phyloP scores from a whole-genome alignment of 2,329 filamentous ascomycete species.

The Ophiostoma ips region DNA sequence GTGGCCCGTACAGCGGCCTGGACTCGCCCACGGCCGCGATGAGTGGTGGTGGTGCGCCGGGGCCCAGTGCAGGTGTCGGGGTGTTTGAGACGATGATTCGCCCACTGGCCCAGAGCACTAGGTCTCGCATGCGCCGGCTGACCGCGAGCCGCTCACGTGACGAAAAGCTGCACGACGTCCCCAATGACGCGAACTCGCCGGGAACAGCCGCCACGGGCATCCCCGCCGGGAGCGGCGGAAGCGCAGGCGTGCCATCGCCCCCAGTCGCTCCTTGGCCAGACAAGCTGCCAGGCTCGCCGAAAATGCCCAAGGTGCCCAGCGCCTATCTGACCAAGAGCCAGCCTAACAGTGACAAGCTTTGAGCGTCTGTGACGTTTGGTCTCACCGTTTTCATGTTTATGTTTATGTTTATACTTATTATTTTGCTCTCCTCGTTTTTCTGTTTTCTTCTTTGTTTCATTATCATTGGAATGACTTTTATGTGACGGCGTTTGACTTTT shows the following conservation, averaged over 20 bases:
- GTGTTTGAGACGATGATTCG: conserved; percentile 45
- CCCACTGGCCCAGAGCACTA: conserved; percentile 41
- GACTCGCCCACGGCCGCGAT: background rate
- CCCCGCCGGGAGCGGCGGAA: background rate
- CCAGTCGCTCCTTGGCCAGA: background rate
- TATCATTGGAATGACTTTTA: background rate
- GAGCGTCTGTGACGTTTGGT: background rate
- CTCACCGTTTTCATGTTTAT: background rate
- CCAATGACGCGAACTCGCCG: background rate
- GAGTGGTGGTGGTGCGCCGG: too few species aligned
- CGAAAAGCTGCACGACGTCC: conserved; percentile 12
- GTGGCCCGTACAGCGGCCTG: conserved; percentile 12
- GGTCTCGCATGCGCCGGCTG: conserved; percentile 45
- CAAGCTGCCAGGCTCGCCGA: conserved; percentile 9
- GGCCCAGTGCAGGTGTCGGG: background rate
- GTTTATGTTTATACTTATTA: background rate
- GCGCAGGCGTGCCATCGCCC: conserved; percentile 1
- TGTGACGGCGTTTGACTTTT: background rate
- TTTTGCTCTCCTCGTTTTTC: too few species aligned
- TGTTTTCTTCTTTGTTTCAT: background rate
- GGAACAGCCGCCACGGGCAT: background rate
- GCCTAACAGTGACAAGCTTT: conserved; percentile 13
- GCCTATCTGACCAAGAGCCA: conserved; percentile 15
- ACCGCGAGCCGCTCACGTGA: conserved; percentile 40
- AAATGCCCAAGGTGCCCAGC: conserved; percentile 17